Evolutionary conservation across 140 eudicot species (phyloP).

Genomic region (Ambrosia hybrid): DNA sequence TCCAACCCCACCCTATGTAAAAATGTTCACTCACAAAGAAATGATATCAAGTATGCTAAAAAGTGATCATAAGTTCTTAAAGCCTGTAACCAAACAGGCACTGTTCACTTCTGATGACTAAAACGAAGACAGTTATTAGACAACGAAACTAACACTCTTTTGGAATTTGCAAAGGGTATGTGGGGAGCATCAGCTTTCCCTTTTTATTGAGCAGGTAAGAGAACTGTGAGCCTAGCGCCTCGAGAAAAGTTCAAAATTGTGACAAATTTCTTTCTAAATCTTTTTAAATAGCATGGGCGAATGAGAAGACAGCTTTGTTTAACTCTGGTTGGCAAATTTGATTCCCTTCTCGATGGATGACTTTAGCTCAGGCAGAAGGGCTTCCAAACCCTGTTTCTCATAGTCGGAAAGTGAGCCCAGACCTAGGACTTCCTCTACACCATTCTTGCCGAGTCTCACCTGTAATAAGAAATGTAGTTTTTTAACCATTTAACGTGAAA

Average conservation of each 20-base stretch:
- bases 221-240: slow-evolving; percentile 25
- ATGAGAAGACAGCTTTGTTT: background rate
- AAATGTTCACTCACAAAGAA: no score
- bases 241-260: slow-evolving; percentile 47
- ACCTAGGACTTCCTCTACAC: slow-evolving; percentile 82
- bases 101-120: slow-evolving; percentile 1
- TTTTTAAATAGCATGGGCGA: no score
- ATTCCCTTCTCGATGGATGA: slow-evolving; percentile 87
- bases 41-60: background rate
- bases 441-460: slow-evolving; percentile 81
- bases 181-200: slow-evolving; percentile 32
- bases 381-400: slow-evolving; percentile 75
- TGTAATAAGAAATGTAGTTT: background rate
- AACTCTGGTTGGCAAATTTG: slow-evolving; percentile 57
- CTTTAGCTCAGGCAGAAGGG: slow-evolving; percentile 68
- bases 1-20: no score
- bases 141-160: slow-evolving; percentile 27
- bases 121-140: slow-evolving; percentile 16
- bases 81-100: background rate
- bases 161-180: slow-evolving; percentile 7
- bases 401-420: slow-evolving; percentile 50
- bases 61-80: background rate
- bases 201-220: slow-evolving; percentile 34
- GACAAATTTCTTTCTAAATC: slow-evolving; percentile 15
- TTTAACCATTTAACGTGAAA: background rate